phyloP scores from a whole-genome alignment of 1,139 yeast species.

The Suzukiozyma palmioleophila region DNA sequence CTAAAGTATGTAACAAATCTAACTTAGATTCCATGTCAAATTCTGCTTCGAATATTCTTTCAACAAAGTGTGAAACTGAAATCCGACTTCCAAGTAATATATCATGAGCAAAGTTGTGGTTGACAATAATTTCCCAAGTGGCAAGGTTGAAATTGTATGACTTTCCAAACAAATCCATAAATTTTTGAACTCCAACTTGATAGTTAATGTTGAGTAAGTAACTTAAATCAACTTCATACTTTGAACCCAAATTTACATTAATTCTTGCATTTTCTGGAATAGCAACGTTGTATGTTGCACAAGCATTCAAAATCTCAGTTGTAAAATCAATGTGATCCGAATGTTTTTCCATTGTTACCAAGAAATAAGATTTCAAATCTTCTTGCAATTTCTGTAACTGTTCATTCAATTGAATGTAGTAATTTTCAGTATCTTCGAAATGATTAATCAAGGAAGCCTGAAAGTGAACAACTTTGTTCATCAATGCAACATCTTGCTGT shows the following conservation, averaged over 20 bases:
- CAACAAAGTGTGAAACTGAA: constrained; percentile 20
- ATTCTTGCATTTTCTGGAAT: background rate
- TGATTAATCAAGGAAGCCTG: constrained; percentile 43
- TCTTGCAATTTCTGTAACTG: constrained; percentile 28
- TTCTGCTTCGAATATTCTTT: constrained; percentile 21
- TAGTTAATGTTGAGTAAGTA: constrained; percentile 27
- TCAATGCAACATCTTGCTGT: constrained; percentile 6
- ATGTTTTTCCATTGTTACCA: constrained; percentile 1
- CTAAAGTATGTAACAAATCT: constrained; percentile 16
- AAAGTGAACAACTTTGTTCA: constrained; percentile 23
- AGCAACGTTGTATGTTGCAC: constrained; percentile 11
- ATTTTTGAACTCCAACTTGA: constrained; percentile 23
- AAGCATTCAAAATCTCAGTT: constrained; percentile 18
- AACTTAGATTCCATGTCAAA: constrained; percentile 13
- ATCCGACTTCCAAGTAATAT: constrained; percentile 17
- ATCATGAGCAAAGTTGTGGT: constrained; percentile 24
- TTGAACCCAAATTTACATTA: constrained; percentile 7
- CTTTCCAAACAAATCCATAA: constrained; percentile 22
- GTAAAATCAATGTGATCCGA: constrained; percentile 10
- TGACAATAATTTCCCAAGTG: constrained; percentile 35
- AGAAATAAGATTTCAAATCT: constrained; percentile 17
- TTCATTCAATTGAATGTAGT: constrained; percentile 36
- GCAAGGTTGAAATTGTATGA: constrained; percentile 27
- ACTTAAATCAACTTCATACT: constrained; percentile 23
- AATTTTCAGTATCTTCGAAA: constrained; percentile 50